These are phyloP conservation scores for Chaetomium globosum DNA, from an alignment of 2,329 filamentous ascomycete genomes.

Conservation along the genomic window DNA sequence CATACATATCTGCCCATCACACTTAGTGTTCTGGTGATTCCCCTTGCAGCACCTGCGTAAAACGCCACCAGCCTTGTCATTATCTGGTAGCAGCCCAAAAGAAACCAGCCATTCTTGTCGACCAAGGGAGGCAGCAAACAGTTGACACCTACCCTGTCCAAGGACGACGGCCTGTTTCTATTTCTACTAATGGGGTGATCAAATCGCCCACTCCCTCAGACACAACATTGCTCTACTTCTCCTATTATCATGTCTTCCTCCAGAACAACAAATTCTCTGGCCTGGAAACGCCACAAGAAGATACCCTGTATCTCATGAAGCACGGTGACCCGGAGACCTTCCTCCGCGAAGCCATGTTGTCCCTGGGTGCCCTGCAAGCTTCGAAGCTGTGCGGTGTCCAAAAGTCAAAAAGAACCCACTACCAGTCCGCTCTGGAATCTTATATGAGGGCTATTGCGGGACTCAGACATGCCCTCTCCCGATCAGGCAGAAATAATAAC, in stretches of 20 bases:
- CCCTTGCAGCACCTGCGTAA: not conserved
- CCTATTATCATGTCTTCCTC: not conserved
- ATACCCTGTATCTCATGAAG: not conserved
- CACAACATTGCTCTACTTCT: not conserved
- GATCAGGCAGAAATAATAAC: not conserved
- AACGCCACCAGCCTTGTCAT: slow-evolving; percentile 1
- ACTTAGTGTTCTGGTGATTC: slow-evolving; percentile 3
- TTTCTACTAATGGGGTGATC: not conserved
- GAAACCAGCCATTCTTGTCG: not conserved
- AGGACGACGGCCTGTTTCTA: not conserved
- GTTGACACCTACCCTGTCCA: not conserved
- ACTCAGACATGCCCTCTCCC: not conserved
- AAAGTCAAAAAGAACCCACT: not conserved
- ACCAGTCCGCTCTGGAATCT: not conserved
- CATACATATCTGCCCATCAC: not conserved
- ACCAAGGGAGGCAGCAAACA: slow-evolving; percentile 4
- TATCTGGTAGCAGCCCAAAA: not conserved
- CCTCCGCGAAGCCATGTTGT: slow-evolving; percentile 5
- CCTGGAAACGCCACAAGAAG: not conserved
- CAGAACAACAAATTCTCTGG: slow-evolving; percentile 8
- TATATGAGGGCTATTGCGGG: slow-evolving; percentile 3
- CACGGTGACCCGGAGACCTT: not conserved
- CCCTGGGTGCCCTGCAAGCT: slow-evolving; percentile 6
- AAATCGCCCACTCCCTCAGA: not conserved
- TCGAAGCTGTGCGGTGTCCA: not conserved